Percentiles rank a stretch among this genome's conserved stretches.
Conservation (phyloP, 2,329 filamentous ascomycete genomes). For the Stenocarpella maydis region DNA sequence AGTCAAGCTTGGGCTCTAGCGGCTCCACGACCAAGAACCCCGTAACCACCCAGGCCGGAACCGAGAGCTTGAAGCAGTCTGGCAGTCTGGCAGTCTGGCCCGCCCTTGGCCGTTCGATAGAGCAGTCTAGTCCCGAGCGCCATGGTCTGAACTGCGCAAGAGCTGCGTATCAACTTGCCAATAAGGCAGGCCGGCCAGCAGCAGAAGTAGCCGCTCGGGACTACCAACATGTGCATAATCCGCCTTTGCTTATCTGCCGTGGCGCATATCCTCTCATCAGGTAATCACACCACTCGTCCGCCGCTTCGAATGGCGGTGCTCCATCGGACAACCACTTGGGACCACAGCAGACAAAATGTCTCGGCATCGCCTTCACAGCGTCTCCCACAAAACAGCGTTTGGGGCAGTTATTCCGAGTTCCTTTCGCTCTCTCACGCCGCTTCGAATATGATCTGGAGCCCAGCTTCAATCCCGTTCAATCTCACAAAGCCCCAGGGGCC, state of each 20-base stretch:
- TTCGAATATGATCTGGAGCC: neutral
- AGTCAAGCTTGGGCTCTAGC: constrained; percentile 14
- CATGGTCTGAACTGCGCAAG: too few relatives aligned
- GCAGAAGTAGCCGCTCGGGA: neutral
- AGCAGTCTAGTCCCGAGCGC: neutral
- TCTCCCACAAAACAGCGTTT: neutral
- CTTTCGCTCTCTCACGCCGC: neutral
- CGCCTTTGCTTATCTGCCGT: neutral
- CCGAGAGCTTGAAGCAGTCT: neutral
- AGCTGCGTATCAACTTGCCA: too few relatives aligned
- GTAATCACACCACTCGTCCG: neutral
- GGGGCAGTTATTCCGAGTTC: neutral
- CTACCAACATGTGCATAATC: neutral
- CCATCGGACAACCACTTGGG: neutral
- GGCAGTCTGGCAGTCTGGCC: too few relatives aligned
- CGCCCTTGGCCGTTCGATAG: neutral
- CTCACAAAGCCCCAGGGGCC: neutral
- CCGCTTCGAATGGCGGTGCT: constrained; percentile 3
- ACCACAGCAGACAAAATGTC: neutral
- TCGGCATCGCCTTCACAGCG: neutral
- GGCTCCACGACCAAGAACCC: neutral
- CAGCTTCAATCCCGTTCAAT: constrained; percentile 3
- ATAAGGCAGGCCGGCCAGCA: neutral
- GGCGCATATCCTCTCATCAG: neutral
- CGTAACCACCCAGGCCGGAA: neutral